Conservation (phyloP, 441 rosid species). For the Erodium chrysanthum region DNA sequence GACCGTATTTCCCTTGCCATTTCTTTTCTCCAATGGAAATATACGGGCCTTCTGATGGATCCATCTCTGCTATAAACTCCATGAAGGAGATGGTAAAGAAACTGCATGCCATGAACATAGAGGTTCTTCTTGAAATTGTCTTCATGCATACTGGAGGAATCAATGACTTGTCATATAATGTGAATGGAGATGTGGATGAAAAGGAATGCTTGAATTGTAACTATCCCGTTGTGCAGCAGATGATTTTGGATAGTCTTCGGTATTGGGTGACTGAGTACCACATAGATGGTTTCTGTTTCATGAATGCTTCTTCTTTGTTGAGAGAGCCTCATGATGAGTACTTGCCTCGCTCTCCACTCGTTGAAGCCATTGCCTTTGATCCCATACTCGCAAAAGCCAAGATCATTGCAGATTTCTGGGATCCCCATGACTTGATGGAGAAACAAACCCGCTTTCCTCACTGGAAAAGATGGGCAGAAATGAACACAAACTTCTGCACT, state of each 20-base stretch:
- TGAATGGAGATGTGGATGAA: slow-evolving; percentile 5
- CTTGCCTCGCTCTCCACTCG: slow-evolving; percentile 70
- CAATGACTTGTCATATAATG: slow-evolving; percentile 49
- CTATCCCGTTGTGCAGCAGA: slow-evolving; percentile 54
- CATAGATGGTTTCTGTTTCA: slow-evolving; percentile 77
- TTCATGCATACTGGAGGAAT: slow-evolving; percentile 73
- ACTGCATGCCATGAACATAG: slow-evolving; percentile 63
- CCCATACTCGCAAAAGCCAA: slow-evolving; percentile 66
- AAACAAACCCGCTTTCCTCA: slow-evolving; percentile 59
- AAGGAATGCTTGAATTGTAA: slow-evolving; percentile 55
- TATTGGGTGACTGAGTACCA: slow-evolving; percentile 79
- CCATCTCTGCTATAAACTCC: slow-evolving; percentile 44
- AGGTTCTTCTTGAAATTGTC: slow-evolving; percentile 73
- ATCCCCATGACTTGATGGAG: slow-evolving; percentile 32
- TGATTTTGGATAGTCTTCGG: slow-evolving; percentile 65
- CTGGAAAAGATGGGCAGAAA: slow-evolving; percentile 88
- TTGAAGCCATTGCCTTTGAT: slow-evolving; percentile 85
- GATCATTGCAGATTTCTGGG: slow-evolving; percentile 71
- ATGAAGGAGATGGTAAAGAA: slow-evolving; percentile 83
- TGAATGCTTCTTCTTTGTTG: slow-evolving; percentile 58
- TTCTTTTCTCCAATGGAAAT: slow-evolving; percentile 56
- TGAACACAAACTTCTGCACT: slow-evolving; percentile 48
- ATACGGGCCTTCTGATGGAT: slow-evolving; percentile 45
- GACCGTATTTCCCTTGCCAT: slow-evolving; percentile 66
- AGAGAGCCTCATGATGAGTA: slow-evolving; percentile 55